Base-by-base conservation (phyloP, 805 yeast species). In the Ogataea methylovora region DNA sequence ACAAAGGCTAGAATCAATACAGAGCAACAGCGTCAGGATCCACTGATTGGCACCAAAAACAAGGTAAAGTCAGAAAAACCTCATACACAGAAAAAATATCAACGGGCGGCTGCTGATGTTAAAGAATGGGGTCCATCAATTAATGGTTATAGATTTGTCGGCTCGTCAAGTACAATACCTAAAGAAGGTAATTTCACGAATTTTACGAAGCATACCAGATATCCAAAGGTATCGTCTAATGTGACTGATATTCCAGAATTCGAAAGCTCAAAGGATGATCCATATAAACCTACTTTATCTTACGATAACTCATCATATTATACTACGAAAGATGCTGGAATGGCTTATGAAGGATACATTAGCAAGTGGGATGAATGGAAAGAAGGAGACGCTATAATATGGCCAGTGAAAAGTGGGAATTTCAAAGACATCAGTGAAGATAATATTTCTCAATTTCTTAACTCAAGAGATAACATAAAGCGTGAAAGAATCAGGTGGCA, bases 401-500 rank as follows among this genome's bases (percentile, higher is more conserved):
- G 49, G 3, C 61, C 61, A 4, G 45, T 44, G 2, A 10, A 13
- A 3, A 35, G 48, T 1, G 38, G 42, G 4, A 4, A 12, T 2
- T 21, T 36, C 3, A 30, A 40, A 2, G 49, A 51, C 9, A 29
- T 55, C 3, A 36, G 28, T 17, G 19, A 27, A 3, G 34, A 33
- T 1, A 34, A 34, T 6, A 34, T 56, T 11, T 12, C 15, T 4
- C 16, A 11, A 1, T 56, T 56, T 30, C 21, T 56, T 4, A 26
- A 27, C 7, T 23, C 39, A 2, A 31, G 32, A 24, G 36, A 44
- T 5, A 40, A 55, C 8, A 38, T 63, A 17, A 73, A 68, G 38
- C 43, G 38, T 20, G 86, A 79, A 44, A 51, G 86, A 35, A 51
- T 79, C 5, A 54, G 72, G 40, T 79, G 86, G 86, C 87, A 79